Evolutionary conservation across 2,329 filamentous ascomycete species (phyloP), one percentile per base, ranked within the genome.

Genomic region (Xylaria sp.): DNA sequence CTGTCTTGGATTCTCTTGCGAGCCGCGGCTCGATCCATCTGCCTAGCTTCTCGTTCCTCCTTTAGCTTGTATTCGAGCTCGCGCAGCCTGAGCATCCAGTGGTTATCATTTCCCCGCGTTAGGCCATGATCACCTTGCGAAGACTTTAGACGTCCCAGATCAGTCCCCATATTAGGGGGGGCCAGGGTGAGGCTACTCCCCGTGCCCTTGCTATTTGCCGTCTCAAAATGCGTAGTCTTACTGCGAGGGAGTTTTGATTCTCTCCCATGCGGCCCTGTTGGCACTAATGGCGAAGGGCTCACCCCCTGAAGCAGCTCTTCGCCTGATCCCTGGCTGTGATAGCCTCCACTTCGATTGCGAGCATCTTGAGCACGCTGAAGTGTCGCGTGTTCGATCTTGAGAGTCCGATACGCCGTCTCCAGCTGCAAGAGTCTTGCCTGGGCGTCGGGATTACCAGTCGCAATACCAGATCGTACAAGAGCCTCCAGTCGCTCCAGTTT

Each of bases 21-120:
- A 27, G 94, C 94, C 23, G 92, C 93, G 48, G 85, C 90, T 3
- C 95, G 87, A 77, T 99, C 95, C 60, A 96, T 81, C 54, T 96
- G 81, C 44, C 95, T 81, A 1, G 89, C 93, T 76, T 98, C 95
- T 13, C 95, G 82, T 78, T 99, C 95, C 46, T 91, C 88, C 75
- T 97, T 96, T 17, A 99, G 81, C 69, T 96, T 87, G 67, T 89
- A 85, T 80, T 99, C 95, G 68, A 98, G 80, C 73, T 98, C 93
- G 59, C 92, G 87, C 33, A 98, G 81, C 6, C 95, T 82, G 65
- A 96, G 86, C 66, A 96, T 87, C 92, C 92, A 97, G 68, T 90
- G 87, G 67, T 91, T 89, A 68, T 94, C 90, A 38, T 79, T 78
- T 37, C 68, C 63, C 6, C 67, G 71, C 52, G 62, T 58, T 59